phyloP scores from a whole-genome alignment of 2,329 filamentous ascomycete species.

The Thielaviopsis cerberus region DNA sequence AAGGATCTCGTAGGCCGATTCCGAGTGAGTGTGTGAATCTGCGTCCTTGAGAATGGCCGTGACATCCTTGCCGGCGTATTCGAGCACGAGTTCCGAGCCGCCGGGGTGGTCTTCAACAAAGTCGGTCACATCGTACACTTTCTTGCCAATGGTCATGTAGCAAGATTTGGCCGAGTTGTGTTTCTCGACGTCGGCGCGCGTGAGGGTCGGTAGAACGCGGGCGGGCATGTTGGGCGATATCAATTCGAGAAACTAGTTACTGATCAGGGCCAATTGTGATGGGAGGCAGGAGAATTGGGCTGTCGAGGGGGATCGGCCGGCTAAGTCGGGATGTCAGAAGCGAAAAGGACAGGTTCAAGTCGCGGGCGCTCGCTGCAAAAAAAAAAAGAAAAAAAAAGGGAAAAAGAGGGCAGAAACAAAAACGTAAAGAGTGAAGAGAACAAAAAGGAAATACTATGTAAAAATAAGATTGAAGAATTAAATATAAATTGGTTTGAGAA shows the following conservation, averaged over 20 bases:
- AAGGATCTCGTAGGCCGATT: slow-evolving; percentile 53
- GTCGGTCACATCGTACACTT: slow-evolving; percentile 87
- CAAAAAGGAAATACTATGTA: neutral
- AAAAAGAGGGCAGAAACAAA: neutral
- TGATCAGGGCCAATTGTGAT: neutral
- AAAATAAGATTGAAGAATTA: neutral
- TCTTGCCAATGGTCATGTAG: slow-evolving; percentile 76
- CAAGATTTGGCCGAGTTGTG: slow-evolving; percentile 70
- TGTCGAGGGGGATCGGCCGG: neutral
- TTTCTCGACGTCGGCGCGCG: slow-evolving; percentile 58
- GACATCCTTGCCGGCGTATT: slow-evolving; percentile 53
- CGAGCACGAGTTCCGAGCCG: slow-evolving; percentile 69
- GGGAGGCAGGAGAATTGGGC: neutral
- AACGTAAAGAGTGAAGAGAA: neutral
- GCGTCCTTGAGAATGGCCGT: slow-evolving; percentile 36
- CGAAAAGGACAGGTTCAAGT: neutral
- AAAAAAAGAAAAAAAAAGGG: slow-evolving; percentile 3
- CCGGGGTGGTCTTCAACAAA: slow-evolving; percentile 85
- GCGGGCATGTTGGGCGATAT: slow-evolving; percentile 35
- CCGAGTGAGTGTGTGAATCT: slow-evolving; percentile 55
- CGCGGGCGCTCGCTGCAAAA: neutral
- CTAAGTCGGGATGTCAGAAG: neutral
- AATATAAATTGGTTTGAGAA: too few species aligned
- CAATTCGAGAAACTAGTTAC: neutral
- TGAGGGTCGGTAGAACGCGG: slow-evolving; percentile 60